Evolutionary conservation across 2,329 filamentous ascomycete species (phyloP).

Genomic region (Clonostachys byssicola): DNA sequence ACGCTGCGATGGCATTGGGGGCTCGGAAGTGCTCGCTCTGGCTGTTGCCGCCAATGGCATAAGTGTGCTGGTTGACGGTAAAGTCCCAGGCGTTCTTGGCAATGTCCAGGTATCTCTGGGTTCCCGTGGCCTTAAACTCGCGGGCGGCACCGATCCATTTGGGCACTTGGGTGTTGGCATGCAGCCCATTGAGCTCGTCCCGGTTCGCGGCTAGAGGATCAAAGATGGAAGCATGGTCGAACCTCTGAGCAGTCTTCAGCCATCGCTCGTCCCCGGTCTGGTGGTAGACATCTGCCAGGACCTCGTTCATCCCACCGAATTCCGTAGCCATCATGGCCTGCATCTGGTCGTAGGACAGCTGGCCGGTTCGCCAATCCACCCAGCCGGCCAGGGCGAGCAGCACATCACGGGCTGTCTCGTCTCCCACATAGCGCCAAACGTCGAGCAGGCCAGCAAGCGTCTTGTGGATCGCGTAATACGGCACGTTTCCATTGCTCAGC

Average conservation of each 20-base stretch:
- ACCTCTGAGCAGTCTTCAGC: constrained; percentile 40
- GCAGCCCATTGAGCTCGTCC: constrained; percentile 41
- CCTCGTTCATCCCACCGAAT: constrained; percentile 50
- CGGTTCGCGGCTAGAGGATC: constrained; percentile 36
- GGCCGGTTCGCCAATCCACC: constrained; percentile 40
- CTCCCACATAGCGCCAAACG: constrained; percentile 38
- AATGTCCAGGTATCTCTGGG: constrained; percentile 37
- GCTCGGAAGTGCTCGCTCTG: constrained; percentile 46
- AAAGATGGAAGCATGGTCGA: constrained; percentile 43
- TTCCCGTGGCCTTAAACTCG: constrained; percentile 43
- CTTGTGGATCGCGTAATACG: constrained; percentile 52
- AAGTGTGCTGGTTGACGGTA: constrained; percentile 38
- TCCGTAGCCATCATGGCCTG: constrained; percentile 42
- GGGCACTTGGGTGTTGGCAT: constrained; percentile 49
- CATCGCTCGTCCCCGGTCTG: constrained; percentile 38
- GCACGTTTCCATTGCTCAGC: constrained; percentile 43
- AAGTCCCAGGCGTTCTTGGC: constrained; percentile 44
- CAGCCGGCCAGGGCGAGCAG: constrained; percentile 38
- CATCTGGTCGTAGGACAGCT: constrained; percentile 37
- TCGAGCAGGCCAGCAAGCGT: constrained; percentile 46
- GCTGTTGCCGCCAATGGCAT: constrained; percentile 50
- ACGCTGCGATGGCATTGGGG: constrained; percentile 38
- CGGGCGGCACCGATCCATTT: constrained; percentile 47
- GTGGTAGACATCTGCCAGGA: constrained; percentile 41
- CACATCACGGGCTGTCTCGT: constrained; percentile 33